A percentile compares a stretch with the other conserved stretches of the same genome.
Conservation (phyloP, 2,329 filamentous ascomycete genomes). For the Diaporthe batatas region DNA sequence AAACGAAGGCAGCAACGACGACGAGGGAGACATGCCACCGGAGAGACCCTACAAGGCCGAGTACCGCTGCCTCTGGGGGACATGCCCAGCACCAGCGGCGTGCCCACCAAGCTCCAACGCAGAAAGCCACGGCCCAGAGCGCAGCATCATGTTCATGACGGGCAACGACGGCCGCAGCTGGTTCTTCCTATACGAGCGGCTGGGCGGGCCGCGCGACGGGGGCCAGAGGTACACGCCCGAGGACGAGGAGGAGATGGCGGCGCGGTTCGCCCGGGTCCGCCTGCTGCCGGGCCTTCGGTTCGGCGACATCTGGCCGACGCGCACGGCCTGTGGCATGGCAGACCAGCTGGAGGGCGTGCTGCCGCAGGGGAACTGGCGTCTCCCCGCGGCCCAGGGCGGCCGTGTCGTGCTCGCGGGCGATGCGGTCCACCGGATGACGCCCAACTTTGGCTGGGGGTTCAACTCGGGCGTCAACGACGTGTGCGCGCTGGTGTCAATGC, state of each 20-base stretch:
- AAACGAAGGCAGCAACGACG: conserved; percentile 37
- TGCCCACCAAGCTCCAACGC: conserved; percentile 44
- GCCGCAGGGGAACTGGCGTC: conserved; percentile 49
- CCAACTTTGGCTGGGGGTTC: conserved; percentile 52
- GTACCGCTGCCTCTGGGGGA: conserved; percentile 53
- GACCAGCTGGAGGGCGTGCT: conserved; percentile 55
- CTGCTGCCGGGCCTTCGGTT: conserved; percentile 48
- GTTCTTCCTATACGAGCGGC: conserved; percentile 52
- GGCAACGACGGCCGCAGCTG: conserved; percentile 48
- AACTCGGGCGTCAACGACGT: conserved; percentile 54
- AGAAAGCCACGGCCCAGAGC: conserved; percentile 51
- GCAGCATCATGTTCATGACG: conserved; percentile 49
- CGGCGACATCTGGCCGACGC: conserved; percentile 49
- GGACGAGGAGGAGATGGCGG: conserved; percentile 48
- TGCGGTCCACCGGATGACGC: conserved; percentile 54
- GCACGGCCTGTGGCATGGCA: conserved; percentile 48
- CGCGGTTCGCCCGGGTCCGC: conserved; percentile 47
- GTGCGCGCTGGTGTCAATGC: conserved; percentile 47
- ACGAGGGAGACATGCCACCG: not conserved
- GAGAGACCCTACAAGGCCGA: conserved; percentile 51
- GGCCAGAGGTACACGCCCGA: conserved; percentile 45
- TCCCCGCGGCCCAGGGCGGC: conserved; percentile 24
- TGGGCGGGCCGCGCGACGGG: conserved; percentile 46
- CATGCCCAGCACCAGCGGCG: conserved; percentile 46
- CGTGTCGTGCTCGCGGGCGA: conserved; percentile 55